Conservation (phyloP, 352 stramenopile genomes). For the Thraustotheca clavata region DNA sequence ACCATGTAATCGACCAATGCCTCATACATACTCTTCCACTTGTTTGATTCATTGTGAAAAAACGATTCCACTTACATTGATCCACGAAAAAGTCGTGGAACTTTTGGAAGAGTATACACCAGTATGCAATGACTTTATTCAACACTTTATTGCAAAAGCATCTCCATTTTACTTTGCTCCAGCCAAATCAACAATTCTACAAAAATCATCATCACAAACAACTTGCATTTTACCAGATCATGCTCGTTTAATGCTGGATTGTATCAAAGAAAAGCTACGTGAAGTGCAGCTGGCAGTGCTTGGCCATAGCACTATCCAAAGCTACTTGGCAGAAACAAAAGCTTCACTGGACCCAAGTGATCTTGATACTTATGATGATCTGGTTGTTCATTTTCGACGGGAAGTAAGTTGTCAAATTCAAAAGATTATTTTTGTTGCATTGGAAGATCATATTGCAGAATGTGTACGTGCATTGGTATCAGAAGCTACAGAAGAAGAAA, state of each 20-base stretch:
- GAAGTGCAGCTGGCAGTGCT: constrained; percentile 44
- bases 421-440: constrained; percentile 37
- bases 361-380: constrained; percentile 41
- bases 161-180: constrained; percentile 11
- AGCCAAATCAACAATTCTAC: constrained; percentile 9
- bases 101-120: neutral
- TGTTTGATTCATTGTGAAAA: constrained; percentile 2
- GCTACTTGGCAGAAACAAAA: constrained; percentile 28
- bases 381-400: constrained; percentile 49
- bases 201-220: constrained; percentile 5
- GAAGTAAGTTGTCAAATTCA: constrained; percentile 44
- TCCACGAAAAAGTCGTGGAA: neutral
- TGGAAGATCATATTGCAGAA: constrained; percentile 58
- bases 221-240: constrained; percentile 18
- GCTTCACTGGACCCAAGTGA: constrained; percentile 28
- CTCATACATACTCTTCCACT: neutral
- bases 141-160: neutral
- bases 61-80: neutral
- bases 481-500: constrained; percentile 35
- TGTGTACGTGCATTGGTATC: constrained; percentile 39
- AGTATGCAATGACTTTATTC: constrained; percentile 12
- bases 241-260: constrained; percentile 5
- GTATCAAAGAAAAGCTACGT: constrained; percentile 34
- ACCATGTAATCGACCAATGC: constrained; percentile 21
- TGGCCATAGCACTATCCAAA: constrained; percentile 31